Conservation (phyloP, 208 protist species). For the Acanthamoeba divionensis region DNA sequence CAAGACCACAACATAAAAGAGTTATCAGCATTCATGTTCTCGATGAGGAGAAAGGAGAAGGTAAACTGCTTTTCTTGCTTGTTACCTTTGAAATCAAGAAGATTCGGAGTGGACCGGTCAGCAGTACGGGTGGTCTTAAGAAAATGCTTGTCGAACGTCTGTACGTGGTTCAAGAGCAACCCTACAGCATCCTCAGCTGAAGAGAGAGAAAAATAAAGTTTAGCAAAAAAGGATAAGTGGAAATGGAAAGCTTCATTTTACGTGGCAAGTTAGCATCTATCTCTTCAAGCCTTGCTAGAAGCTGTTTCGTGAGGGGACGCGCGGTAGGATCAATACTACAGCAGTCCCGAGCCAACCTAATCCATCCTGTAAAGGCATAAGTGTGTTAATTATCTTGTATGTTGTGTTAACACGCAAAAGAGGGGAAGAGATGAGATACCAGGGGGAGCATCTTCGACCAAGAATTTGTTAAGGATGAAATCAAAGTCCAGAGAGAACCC, state of each 20-base stretch:
- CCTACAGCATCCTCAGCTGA: not conserved
- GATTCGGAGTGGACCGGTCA: not conserved
- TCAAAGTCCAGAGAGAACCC: slow-evolving; percentile 5
- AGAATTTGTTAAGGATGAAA: not conserved
- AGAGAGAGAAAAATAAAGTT: not conserved
- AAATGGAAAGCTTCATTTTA: not conserved
- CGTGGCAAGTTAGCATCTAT: not conserved
- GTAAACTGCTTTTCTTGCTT: not conserved
- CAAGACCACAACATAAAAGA: not conserved
- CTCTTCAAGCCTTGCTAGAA: not conserved
- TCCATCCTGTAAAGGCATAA: not conserved
- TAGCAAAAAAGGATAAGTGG: not conserved
- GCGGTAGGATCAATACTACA: slow-evolving; percentile 37
- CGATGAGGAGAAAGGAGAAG: not conserved
- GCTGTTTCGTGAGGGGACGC: not conserved
- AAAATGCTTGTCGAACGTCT: not conserved
- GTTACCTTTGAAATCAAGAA: not conserved
- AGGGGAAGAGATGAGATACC: not conserved
- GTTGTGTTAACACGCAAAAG: not conserved
- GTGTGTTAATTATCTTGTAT: not conserved
- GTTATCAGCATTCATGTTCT: not conserved
- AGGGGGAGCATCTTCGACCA: not conserved
- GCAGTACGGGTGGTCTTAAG: slow-evolving; percentile 11
- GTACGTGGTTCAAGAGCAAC: not conserved
- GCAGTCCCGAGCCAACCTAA: not conserved